Conservation (phyloP, 2,329 filamentous ascomycete species). For the Penicillium sp. region DNA sequence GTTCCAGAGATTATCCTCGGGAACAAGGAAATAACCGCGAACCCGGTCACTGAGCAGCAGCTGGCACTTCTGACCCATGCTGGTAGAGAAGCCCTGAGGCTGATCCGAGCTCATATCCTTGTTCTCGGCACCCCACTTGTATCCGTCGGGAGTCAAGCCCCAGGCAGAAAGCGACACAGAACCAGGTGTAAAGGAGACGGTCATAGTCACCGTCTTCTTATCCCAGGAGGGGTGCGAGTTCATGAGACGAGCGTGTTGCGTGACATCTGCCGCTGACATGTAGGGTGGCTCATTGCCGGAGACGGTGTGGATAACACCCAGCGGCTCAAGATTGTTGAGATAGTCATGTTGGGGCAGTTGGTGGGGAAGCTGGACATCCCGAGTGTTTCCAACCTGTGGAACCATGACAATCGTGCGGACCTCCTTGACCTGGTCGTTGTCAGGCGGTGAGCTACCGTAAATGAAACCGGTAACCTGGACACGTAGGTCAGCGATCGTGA, state of each 20-base stretch:
- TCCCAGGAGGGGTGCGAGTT: conserved; percentile 81
- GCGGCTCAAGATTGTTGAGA: conserved; percentile 80
- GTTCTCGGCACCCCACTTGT: conserved; percentile 97
- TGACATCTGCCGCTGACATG: conserved; percentile 95
- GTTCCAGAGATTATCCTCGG: conserved; percentile 90
- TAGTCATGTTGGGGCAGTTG: conserved; percentile 91
- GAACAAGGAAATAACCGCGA: conserved; percentile 93
- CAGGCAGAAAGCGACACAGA: conserved; percentile 94
- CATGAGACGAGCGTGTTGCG: conserved; percentile 88
- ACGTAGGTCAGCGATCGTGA: conserved; percentile 92
- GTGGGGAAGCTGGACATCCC: conserved; percentile 87
- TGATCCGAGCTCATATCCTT: conserved; percentile 90
- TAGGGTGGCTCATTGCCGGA: conserved; percentile 94
- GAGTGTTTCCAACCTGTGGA: conserved; percentile 90
- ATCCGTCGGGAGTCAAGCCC: conserved; percentile 87
- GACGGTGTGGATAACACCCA: conserved; percentile 93
- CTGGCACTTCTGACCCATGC: conserved; percentile 94
- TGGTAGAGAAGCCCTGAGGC: conserved; percentile 88
- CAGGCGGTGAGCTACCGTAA: conserved; percentile 87
- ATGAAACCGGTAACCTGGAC: conserved; percentile 96
- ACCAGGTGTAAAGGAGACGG: conserved; percentile 93
- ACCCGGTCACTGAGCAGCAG: conserved; percentile 91
- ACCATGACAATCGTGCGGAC: conserved; percentile 97
- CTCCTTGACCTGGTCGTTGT: conserved; percentile 97
- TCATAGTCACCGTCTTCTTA: conserved; percentile 90